Percentiles rank a stretch among this genome's conserved stretches.
Conservation (phyloP, 2,329 filamentous ascomycete species). For the Colletotrichum sidae region DNA sequence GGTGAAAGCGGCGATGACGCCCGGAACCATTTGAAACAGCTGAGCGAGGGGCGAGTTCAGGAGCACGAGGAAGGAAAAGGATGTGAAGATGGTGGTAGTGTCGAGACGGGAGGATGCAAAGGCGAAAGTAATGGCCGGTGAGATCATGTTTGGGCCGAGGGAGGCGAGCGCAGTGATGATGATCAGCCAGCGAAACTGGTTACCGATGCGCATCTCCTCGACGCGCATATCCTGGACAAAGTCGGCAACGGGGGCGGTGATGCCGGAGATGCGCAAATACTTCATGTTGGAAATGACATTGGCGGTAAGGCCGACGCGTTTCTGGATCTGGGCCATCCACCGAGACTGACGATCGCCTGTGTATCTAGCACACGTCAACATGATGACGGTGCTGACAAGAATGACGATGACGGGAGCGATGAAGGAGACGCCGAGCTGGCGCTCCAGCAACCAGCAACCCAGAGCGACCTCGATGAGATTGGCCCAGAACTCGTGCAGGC, state of each 20-base stretch:
- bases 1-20: conserved; percentile 45
- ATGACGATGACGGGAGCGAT: conserved; percentile 47
- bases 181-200: conserved; percentile 41
- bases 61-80: conserved; percentile 49
- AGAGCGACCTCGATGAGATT: conserved; percentile 47
- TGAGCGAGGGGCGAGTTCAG: conserved; percentile 46
- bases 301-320: conserved; percentile 42
- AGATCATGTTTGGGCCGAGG: conserved; percentile 50
- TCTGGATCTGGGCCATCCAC: conserved; percentile 47
- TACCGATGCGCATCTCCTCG: conserved; percentile 41
- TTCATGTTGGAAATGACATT: conserved; percentile 44
- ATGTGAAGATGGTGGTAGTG: conserved; percentile 44
- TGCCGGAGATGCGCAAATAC: conserved; percentile 45
- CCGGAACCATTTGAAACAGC: conserved; percentile 49
- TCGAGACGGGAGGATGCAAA: conserved; percentile 40
- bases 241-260: conserved; percentile 42
- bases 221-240: conserved; percentile 41
- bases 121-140: conserved; percentile 49
- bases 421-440: conserved; percentile 47
- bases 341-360: conserved; percentile 41
- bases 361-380: conserved; percentile 33
- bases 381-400: conserved; percentile 39
- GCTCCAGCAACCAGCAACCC: conserved; percentile 47
- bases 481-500: conserved; percentile 51
- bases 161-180: conserved; percentile 45